These are phyloP conservation scores for Epicoccum nigrum DNA, from an alignment of 2,329 filamentous ascomycete species.

Conservation along the genomic window DNA sequence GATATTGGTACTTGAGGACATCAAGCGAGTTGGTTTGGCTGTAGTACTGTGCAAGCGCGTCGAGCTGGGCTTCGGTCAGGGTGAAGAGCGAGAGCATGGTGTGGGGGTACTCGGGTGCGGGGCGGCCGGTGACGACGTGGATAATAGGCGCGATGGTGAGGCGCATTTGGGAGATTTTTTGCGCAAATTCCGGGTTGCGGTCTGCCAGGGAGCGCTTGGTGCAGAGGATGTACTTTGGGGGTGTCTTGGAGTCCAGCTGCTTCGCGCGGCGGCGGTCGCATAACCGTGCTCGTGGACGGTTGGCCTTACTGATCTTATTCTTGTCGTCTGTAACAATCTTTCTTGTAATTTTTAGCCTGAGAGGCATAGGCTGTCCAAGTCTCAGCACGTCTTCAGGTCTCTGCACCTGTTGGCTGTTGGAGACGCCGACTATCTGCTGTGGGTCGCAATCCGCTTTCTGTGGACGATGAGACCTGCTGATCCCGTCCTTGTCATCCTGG, in stretches of 20 bases:
- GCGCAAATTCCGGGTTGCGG: constrained; percentile 57
- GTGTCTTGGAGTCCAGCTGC: neutral
- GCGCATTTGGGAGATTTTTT: constrained; percentile 70
- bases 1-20: constrained; percentile 62
- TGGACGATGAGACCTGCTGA: constrained; percentile 20
- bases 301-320: constrained; percentile 22
- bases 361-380: constrained; percentile 5
- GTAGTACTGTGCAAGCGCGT: constrained; percentile 73
- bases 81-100: constrained; percentile 76
- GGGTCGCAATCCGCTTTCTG: too few relatives aligned
- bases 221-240: constrained; percentile 8
- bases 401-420: neutral
- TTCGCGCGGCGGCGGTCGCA: constrained; percentile 19
- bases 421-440: too few relatives aligned
- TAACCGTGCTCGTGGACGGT: constrained; percentile 11
- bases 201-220: constrained; percentile 17
- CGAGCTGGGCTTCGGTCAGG: constrained; percentile 72
- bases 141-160: constrained; percentile 69
- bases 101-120: constrained; percentile 69
- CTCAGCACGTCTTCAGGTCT: neutral
- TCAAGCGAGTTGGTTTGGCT: constrained; percentile 65
- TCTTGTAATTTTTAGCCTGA: constrained; percentile 9
- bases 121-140: constrained; percentile 64
- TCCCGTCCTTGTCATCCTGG: constrained; percentile 18
- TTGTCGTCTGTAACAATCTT: constrained; percentile 22